Conservation (phyloP, 2,329 filamentous ascomycete genomes). For the Aspergillus unguis region DNA sequence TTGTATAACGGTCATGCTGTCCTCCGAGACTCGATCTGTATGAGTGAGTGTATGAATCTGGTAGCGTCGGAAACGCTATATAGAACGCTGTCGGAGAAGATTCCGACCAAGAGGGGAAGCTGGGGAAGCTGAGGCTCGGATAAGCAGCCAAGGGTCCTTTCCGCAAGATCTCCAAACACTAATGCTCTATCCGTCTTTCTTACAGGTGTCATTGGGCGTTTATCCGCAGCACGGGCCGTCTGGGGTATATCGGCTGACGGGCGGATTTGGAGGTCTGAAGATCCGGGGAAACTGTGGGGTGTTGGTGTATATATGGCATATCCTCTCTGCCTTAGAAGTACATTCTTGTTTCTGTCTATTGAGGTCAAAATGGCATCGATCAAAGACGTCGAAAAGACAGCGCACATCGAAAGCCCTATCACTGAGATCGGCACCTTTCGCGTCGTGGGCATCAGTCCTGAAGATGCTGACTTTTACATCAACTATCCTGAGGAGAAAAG, state of each 20-base stretch:
- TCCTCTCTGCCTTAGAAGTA: too few species aligned
- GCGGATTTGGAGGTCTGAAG: not conserved
- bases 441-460: slow-evolving; percentile 4
- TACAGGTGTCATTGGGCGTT: not conserved
- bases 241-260: not conserved
- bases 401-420: slow-evolving; percentile 3
- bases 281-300: slow-evolving; percentile 1
- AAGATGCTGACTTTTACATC: slow-evolving; percentile 3
- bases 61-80: not conserved
- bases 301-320: not conserved
- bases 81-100: not conserved
- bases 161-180: not conserved
- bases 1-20: slow-evolving; percentile 24
- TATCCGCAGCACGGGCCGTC: not conserved
- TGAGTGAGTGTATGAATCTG: not conserved
- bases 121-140: not conserved
- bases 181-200: not conserved
- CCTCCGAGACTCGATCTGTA: not conserved
- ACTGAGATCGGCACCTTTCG: slow-evolving; percentile 6
- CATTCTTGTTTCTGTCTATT: not conserved
- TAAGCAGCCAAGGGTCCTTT: not conserved
- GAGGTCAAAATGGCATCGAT: not conserved
- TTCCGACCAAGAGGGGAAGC: not conserved
- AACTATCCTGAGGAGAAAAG: slow-evolving; percentile 5
- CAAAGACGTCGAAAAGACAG: not conserved